Base-by-base conservation (phyloP, 208 protist species). In the Trypanosoma avium region DNA sequence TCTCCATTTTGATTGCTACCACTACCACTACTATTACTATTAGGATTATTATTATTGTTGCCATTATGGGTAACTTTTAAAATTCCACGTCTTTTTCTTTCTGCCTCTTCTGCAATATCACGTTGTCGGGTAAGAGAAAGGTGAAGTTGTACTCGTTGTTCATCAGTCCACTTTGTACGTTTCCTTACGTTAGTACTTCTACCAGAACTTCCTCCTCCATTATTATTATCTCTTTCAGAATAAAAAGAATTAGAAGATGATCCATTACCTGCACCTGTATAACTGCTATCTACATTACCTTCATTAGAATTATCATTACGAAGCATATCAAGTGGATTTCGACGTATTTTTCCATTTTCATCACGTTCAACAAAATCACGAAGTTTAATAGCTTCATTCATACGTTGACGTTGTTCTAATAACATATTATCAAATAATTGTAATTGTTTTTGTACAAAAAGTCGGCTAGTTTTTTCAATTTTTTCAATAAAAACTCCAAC, bases 401-500 rank as follows among this genome's bases (percentile, higher is more conserved):
- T 55, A 50, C 75, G 81, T 67, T 89, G 81, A 9, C 79, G 78
- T 64, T 94, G 85, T 68, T 96, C 86, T 36, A 69, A 67, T 21
- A 94, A 53, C 79, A 97, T 90, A 56, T 61, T 62, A 36, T 92
- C 82, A 50, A 94, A 92, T 36, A 84, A 62, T 57, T 88, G 72
- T 9, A 94, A 61, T 70, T 94, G 85, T 65, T 92, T 93, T 27
- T 86, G 71, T 47, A 84, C 73, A 57, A 88, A 94, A 48, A 88
- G 74, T 0, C 79, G 76, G 32, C 77, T 83, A 12, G 84, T 93
- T 53, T 81, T 84, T 55, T 92, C 81, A 46, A 95, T 78, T 79
- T 94, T 94, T 53, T 95, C 88, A 47, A 95, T 66, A 67, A 97
- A 94, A 56, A 95, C 85, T 35, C 86, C 93, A 63, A 96, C 70